Evolutionary conservation across 345 rosid genomes (phyloP).

Genomic region (Eucalyptus rudis): DNA sequence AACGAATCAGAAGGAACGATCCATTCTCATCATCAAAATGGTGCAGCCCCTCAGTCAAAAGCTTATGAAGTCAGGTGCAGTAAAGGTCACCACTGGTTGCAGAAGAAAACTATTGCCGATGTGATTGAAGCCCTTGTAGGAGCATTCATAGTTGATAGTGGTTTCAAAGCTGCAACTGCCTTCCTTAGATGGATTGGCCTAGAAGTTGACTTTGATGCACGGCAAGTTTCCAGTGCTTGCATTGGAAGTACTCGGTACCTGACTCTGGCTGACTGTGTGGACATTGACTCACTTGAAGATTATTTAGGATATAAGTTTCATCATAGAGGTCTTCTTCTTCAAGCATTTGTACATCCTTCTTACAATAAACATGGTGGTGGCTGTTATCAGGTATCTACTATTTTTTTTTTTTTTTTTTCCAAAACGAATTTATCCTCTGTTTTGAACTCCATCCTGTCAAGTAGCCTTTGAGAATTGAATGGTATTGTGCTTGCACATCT

Average conservation of each 20-base stretch:
- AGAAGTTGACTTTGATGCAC: conserved; percentile 42
- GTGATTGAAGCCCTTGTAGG: conserved; percentile 91
- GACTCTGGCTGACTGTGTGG: conserved; percentile 33
- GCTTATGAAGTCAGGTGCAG: conserved; percentile 54
- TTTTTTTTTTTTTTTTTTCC: background rate
- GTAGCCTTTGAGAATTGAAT: background rate
- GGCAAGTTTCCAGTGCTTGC: conserved; percentile 44
- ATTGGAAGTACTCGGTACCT: conserved; percentile 36
- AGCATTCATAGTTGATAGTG: conserved; percentile 80
- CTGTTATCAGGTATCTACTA: conserved; percentile 67
- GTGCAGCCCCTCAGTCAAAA: conserved; percentile 7
- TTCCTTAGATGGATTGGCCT: conserved; percentile 91
- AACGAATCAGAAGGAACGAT: conserved; percentile 20
- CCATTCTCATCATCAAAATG: conserved; percentile 18
- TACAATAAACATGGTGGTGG: conserved; percentile 77
- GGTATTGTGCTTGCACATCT: background rate
- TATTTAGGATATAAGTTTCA: conserved; percentile 38
- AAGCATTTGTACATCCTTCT: conserved; percentile 91
- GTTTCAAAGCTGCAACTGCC: conserved; percentile 77
- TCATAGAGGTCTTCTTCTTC: conserved; percentile 72
- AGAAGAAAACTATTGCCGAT: conserved; percentile 82
- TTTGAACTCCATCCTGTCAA: background rate
- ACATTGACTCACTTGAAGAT: conserved; percentile 36
- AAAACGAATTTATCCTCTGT: background rate
- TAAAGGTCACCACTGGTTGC: conserved; percentile 75